Percentiles rank a stretch among this genome's conserved stretches.
phyloP scores from a whole-genome alignment of 306 rosid genomes.

The Hylodesmum podocarpum region DNA sequence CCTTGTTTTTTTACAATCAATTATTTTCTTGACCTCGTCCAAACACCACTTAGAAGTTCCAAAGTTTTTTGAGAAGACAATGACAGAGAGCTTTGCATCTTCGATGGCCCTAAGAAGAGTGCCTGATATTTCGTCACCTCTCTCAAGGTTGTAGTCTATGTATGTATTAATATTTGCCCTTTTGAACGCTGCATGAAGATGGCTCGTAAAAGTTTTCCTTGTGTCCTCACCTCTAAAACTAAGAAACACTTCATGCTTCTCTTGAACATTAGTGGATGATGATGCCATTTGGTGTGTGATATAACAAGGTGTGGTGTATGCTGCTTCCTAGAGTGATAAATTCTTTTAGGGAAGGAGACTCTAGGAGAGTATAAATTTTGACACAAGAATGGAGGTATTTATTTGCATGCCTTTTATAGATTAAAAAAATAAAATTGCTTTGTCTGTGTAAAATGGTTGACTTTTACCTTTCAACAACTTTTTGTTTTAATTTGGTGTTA shows the following conservation, averaged over 20 bases:
- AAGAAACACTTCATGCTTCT: not conserved
- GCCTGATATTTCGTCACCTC: not conserved
- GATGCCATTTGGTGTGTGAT: not conserved
- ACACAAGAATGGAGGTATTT: too few relatives aligned
- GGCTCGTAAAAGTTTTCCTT: constrained; percentile 3
- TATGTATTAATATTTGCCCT: not conserved
- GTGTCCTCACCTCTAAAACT: constrained; percentile 23
- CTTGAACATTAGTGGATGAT: not conserved
- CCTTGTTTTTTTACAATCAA: not conserved
- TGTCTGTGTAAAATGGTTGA: too few relatives aligned
- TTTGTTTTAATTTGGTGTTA: too few relatives aligned
- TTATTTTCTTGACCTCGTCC: constrained; percentile 8
- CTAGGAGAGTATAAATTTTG: too few relatives aligned
- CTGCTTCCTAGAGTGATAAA: too few relatives aligned
- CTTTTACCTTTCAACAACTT: too few relatives aligned
- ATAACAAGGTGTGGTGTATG: not conserved
- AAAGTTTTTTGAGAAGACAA: constrained; percentile 19
- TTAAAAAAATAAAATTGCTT: too few relatives aligned
- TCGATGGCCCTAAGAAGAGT: not conserved
- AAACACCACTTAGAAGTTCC: constrained; percentile 14
- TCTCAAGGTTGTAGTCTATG: not conserved
- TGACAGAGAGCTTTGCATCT: not conserved
- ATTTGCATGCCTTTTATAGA: too few relatives aligned
- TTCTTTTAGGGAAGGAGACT: too few relatives aligned
- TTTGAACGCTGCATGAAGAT: constrained; percentile 8